Evolutionary conservation across 2,329 filamentous ascomycete genomes (phyloP).

Genomic region (Colletotrichum costaricense): DNA sequence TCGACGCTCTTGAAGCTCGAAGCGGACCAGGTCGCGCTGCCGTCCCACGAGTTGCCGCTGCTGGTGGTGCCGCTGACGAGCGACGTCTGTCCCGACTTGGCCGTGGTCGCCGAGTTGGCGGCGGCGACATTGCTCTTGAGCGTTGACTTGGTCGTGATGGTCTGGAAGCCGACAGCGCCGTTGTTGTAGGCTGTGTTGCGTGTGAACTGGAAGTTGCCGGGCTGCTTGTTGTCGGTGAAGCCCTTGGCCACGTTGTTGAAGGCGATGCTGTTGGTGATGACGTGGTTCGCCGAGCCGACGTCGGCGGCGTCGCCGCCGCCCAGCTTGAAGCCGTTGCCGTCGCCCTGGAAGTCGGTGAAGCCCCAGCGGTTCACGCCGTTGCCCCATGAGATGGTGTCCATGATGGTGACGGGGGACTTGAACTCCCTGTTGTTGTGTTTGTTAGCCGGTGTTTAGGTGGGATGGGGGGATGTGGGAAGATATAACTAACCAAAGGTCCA

Average conservation of each 20-base stretch:
- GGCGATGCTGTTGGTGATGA: conserved; percentile 56
- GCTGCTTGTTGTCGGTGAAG: conserved; percentile 59
- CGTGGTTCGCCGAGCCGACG: conserved; percentile 53
- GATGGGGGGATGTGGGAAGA: not conserved
- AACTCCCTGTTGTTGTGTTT: conserved; percentile 42
- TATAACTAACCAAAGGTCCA: conserved; percentile 36
- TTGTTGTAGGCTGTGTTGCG: conserved; percentile 61
- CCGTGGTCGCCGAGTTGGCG: conserved; percentile 40
- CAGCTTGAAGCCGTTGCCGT: conserved; percentile 62
- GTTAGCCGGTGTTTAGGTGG: not conserved
- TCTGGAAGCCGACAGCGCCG: conserved; percentile 52
- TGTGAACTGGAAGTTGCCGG: conserved; percentile 51
- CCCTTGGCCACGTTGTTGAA: conserved; percentile 57
- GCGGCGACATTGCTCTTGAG: conserved; percentile 54
- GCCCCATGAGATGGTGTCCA: conserved; percentile 57
- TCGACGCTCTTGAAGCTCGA: conserved; percentile 49
- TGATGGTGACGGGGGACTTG: conserved; percentile 53
- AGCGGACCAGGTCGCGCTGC: conserved; percentile 43
- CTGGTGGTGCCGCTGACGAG: conserved; percentile 37
- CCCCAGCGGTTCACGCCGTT: conserved; percentile 59
- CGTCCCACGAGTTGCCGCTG: conserved; percentile 57
- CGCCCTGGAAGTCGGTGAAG: conserved; percentile 55
- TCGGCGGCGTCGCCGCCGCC: conserved; percentile 49
- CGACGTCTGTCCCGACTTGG: conserved; percentile 40
- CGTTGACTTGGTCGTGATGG: conserved; percentile 46